phyloP scores from a whole-genome alignment of 1,284 basidiomycete genomes.

The Pyrrhoderma lamaoense region DNA sequence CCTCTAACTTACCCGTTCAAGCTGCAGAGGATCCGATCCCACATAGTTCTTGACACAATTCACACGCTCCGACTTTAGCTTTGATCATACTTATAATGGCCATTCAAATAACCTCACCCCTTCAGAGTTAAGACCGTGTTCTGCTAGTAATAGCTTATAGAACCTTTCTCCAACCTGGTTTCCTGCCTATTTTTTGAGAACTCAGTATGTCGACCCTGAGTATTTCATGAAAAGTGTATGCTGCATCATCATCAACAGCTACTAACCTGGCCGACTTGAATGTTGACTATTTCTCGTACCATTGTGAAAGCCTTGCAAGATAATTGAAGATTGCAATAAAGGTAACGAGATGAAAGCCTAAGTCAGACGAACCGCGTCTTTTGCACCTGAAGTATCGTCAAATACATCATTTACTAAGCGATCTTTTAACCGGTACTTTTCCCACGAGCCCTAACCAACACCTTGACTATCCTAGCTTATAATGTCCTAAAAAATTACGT shows the following conservation, averaged over 20 bases:
- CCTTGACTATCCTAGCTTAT: no score
- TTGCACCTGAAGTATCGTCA: no score
- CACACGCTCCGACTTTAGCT: background rate
- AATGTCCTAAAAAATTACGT: no score
- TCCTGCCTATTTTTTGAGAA: slow-evolving; percentile 40
- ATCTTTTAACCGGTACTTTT: no score
- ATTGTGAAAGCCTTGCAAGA: slow-evolving; percentile 10
- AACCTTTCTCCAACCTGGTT: slow-evolving; percentile 76
- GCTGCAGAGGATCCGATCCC: slow-evolving; percentile 41
- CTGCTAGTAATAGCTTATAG: slow-evolving; percentile 72
- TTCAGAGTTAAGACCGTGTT: slow-evolving; percentile 66
- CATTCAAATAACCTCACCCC: slow-evolving; percentile 44
- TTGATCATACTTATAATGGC: background rate
- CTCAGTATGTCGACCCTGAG: slow-evolving; percentile 23
- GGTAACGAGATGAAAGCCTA: no score
- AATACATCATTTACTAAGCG: no score
- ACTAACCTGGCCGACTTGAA: slow-evolving; percentile 28
- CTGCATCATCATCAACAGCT: background rate
- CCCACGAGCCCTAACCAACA: no score
- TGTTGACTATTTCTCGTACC: slow-evolving; percentile 27
- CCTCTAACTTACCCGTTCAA: slow-evolving; percentile 34
- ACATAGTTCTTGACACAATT: slow-evolving; percentile 34
- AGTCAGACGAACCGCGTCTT: no score
- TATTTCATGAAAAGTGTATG: slow-evolving; percentile 7
- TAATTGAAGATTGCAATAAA: no score